Evolutionary conservation across 345 rosid genomes (phyloP).

Genomic region (Raphanus sativus): DNA sequence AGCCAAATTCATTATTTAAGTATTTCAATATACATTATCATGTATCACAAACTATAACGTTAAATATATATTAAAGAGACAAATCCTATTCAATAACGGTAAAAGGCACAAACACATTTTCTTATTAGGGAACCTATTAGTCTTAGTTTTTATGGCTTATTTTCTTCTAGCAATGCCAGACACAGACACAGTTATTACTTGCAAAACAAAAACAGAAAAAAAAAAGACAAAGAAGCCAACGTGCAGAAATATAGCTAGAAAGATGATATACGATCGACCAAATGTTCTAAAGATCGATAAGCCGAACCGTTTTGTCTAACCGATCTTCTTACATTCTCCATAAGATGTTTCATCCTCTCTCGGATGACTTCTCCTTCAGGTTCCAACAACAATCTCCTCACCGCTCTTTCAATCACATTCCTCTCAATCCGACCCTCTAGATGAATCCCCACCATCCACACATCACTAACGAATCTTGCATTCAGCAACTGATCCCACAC

Average conservation of each 20-base stretch:
- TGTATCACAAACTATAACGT: too few species aligned
- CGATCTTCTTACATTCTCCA: constrained; percentile 3
- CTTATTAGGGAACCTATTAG: too few species aligned
- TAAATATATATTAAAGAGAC: too few species aligned
- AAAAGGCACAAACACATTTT: too few species aligned
- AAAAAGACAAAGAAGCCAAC: too few species aligned
- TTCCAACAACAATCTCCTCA: constrained; percentile 4
- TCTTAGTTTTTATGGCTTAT: too few species aligned
- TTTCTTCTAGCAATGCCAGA: background rate
- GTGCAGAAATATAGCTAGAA: too few species aligned
- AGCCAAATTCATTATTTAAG: too few species aligned
- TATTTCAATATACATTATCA: too few species aligned
- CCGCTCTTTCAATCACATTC: constrained; percentile 4
- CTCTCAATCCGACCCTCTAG: constrained; percentile 24
- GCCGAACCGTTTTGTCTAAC: background rate
- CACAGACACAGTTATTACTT: background rate
- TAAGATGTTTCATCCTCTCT: constrained; percentile 11
- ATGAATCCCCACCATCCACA: constrained; percentile 33
- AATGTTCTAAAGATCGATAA: background rate
- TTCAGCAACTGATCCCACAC: constrained; percentile 25
- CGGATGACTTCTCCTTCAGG: constrained; percentile 25
- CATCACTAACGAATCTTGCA: constrained; percentile 23
- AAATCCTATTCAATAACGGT: too few species aligned
- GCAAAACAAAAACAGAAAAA: too few species aligned
- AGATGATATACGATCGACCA: background rate